Percentiles rank a stretch among this genome's conserved stretches.
Evolutionary conservation across 1,284 basidiomycete species (phyloP).

Genomic region (Xerocomus minutiporus): DNA sequence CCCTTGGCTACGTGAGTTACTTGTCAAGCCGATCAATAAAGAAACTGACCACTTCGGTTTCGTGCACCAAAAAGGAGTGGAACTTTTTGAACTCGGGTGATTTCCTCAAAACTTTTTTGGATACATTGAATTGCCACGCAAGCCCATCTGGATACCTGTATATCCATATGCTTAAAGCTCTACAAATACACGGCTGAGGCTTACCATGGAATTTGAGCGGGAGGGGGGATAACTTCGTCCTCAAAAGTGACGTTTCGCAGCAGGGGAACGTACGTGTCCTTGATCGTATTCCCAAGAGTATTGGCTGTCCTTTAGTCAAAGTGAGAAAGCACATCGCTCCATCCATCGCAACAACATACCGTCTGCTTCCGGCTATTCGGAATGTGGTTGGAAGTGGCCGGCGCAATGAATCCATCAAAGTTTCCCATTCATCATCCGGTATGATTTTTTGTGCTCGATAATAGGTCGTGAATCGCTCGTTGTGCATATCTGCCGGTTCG

Average conservation of each 20-base stretch:
- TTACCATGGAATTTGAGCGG: conserved; percentile 81
- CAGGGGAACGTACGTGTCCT: conserved; percentile 73
- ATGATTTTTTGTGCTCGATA: conserved; percentile 76
- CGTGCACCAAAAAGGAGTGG: conserved; percentile 95
- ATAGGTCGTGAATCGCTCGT: conserved; percentile 70
- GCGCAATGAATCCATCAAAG: conserved; percentile 66
- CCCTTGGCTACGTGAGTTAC: conserved; percentile 50
- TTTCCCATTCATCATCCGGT: conserved; percentile 73
- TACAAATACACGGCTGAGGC: conserved; percentile 13
- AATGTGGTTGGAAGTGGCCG: conserved; percentile 91
- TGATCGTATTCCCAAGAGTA: conserved; percentile 24
- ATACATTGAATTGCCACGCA: conserved; percentile 94
- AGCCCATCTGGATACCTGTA: conserved; percentile 88
- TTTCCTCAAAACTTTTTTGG: conserved; percentile 87
- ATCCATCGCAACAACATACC: conserved; percentile 46
- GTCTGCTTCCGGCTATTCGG: conserved; percentile 82
- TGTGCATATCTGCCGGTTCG: conserved; percentile 61
- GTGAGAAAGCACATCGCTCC: conserved; percentile 4
- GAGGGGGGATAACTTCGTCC: conserved; percentile 72
- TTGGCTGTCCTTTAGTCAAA: conserved; percentile 21
- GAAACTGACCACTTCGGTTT: conserved; percentile 86
- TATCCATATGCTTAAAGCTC: neutral
- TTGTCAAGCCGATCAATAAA: neutral
- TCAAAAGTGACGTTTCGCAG: conserved; percentile 78
- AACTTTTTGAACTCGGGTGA: conserved; percentile 94